Evolutionary conservation across 164 flowering plant species (phyloP).

Genomic region (Vitis labrusca): DNA sequence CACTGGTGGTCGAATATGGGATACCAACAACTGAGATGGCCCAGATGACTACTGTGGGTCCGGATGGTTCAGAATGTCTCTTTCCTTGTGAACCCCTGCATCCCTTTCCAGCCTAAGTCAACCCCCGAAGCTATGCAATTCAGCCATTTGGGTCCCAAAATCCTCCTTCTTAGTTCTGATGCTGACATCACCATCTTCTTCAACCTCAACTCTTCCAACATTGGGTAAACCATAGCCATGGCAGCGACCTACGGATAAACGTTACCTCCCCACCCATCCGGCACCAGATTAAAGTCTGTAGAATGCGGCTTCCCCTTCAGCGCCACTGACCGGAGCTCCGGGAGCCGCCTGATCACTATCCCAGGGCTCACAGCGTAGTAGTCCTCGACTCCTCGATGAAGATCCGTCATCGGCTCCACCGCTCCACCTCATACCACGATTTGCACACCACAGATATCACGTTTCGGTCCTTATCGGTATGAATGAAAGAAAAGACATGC

Average conservation of each 20-base stretch:
- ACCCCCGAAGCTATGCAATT: too few relatives aligned
- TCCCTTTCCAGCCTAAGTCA: too few relatives aligned
- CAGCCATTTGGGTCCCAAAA: too few relatives aligned
- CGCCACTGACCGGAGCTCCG: slow-evolving; percentile 59
- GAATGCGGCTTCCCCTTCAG: slow-evolving; percentile 95
- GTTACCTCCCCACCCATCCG: slow-evolving; percentile 87
- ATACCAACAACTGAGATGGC: too few relatives aligned
- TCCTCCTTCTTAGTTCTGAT: too few relatives aligned
- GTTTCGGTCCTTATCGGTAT: slow-evolving; percentile 62
- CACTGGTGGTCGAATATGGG: too few relatives aligned
- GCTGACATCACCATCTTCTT: slow-evolving; percentile 39
- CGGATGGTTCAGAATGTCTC: too few relatives aligned
- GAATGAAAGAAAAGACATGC: slow-evolving; percentile 77
- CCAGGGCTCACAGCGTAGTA: slow-evolving; percentile 75
- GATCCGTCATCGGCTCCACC: slow-evolving; percentile 55
- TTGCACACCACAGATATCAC: slow-evolving; percentile 81
- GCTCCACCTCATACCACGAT: slow-evolving; percentile 78
- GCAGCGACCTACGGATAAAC: slow-evolving; percentile 67
- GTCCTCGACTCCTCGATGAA: slow-evolving; percentile 58
- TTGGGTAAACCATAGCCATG: slow-evolving; percentile 32
- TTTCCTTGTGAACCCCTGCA: too few relatives aligned
- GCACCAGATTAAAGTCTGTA: slow-evolving; percentile 84
- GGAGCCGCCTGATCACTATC: slow-evolving; percentile 57
- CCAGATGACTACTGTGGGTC: too few relatives aligned
- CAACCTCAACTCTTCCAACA: slow-evolving; percentile 45